phyloP scores from a whole-genome alignment of 306 rosid genomes.

The Citrullus mucosospermus region DNA sequence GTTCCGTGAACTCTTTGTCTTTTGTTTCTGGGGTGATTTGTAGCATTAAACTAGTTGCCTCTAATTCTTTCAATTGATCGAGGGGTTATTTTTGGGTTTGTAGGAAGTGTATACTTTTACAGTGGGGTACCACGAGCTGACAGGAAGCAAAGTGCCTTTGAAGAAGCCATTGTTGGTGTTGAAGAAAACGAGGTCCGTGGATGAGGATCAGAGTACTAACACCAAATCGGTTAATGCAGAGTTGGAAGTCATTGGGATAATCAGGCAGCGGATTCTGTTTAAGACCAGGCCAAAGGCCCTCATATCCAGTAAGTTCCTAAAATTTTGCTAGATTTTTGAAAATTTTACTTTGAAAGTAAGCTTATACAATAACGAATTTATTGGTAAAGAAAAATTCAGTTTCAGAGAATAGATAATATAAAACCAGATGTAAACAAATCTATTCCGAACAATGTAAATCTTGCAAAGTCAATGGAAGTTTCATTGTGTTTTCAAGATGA shows the following conservation, averaged over 20 bases:
- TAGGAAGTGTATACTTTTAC: constrained; percentile 66
- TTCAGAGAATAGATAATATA: not conserved
- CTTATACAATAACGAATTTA: not conserved
- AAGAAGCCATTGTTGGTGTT: constrained; percentile 77
- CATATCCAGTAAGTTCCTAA: constrained; percentile 50
- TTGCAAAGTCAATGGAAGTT: not conserved
- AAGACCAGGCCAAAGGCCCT: constrained; percentile 80
- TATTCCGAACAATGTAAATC: not conserved
- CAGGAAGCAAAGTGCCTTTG: constrained; percentile 61
- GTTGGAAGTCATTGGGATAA: constrained; percentile 63
- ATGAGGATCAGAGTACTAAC: constrained; percentile 3
- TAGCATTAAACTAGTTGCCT: not conserved
- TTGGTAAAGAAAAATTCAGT: not conserved
- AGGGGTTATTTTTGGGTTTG: not conserved
- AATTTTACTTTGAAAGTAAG: not conserved
- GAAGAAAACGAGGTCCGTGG: constrained; percentile 37
- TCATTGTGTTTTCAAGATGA: not conserved
- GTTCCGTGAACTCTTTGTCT: not conserved
- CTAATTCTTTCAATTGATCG: not conserved
- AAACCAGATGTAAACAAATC: not conserved
- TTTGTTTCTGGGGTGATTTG: not conserved
- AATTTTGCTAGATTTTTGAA: not conserved
- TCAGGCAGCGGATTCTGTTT: constrained; percentile 67
- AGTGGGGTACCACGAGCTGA: constrained; percentile 77
- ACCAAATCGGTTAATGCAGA: constrained; percentile 20